Conservation (phyloP, 2,329 filamentous ascomycete species). For the Magnaporthiopsis incrustans region DNA sequence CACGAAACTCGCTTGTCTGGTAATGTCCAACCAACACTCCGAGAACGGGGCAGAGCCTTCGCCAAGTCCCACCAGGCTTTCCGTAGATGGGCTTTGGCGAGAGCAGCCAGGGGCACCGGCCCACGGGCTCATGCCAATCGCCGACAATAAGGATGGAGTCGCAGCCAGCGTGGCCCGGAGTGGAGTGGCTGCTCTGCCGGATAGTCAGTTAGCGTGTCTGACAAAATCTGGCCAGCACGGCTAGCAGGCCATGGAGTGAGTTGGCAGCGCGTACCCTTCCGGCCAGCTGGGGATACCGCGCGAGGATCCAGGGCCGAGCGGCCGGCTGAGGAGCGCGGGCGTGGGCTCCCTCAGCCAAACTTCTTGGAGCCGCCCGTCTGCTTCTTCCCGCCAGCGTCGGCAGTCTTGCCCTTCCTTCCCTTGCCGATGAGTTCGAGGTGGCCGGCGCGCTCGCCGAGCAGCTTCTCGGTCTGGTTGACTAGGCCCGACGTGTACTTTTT, state of each 20-base stretch:
- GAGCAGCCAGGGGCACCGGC: too few species aligned
- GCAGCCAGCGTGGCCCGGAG: neutral
- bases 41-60: neutral
- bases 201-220: neutral
- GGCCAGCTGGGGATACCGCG: neutral
- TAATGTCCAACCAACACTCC: neutral
- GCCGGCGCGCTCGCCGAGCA: constrained; percentile 51
- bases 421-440: constrained; percentile 53
- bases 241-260: neutral
- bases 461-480: constrained; percentile 45
- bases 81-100: too few species aligned
- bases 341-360: constrained; percentile 37
- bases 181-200: neutral
- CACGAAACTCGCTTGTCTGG: neutral
- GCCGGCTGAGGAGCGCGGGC: neutral
- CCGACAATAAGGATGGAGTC: neutral
- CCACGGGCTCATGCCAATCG: neutral
- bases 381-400: constrained; percentile 14
- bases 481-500: constrained; percentile 48
- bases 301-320: neutral
- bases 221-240: neutral
- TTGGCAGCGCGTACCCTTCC: neutral
- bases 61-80: neutral
- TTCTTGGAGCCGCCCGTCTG: constrained; percentile 43
- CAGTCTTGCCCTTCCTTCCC: constrained; percentile 33